Evolutionary conservation across 1,284 basidiomycete species (phyloP).

Genomic region (Ganoderma sinense): DNA sequence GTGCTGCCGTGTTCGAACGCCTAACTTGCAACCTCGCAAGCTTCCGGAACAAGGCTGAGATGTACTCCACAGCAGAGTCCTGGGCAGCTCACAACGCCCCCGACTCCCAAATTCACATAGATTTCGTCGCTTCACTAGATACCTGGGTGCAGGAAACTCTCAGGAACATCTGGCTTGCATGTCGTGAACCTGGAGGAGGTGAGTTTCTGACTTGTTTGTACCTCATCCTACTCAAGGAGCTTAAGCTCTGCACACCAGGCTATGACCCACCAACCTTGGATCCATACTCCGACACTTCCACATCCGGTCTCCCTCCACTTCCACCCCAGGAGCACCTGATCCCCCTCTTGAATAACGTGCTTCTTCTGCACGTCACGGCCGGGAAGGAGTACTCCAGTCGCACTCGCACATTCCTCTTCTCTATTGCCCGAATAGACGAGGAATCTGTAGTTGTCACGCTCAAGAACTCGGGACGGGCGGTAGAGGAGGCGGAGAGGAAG

Average conservation of each 20-base stretch:
- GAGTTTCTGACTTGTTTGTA: neutral
- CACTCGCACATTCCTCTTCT: slow-evolving; percentile 57
- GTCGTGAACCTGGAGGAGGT: slow-evolving; percentile 56
- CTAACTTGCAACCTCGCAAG: slow-evolving; percentile 53
- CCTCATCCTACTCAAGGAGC: neutral
- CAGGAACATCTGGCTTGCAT: slow-evolving; percentile 55
- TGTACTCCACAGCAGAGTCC: slow-evolving; percentile 50
- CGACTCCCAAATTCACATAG: slow-evolving; percentile 35
- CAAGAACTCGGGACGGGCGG: slow-evolving; percentile 55
- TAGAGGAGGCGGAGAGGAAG: slow-evolving; percentile 54
- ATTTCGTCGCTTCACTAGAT: slow-evolving; percentile 48
- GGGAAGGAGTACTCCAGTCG: slow-evolving; percentile 59
- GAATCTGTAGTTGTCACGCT: slow-evolving; percentile 52
- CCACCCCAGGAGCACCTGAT: slow-evolving; percentile 45
- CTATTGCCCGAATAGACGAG: slow-evolving; percentile 54
- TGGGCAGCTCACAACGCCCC: slow-evolving; percentile 37
- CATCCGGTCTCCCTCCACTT: slow-evolving; percentile 48
- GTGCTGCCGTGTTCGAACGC: slow-evolving; percentile 50
- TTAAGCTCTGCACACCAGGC: slow-evolving; percentile 1
- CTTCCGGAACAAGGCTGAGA: slow-evolving; percentile 52
- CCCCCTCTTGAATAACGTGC: slow-evolving; percentile 54
- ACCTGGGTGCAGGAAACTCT: slow-evolving; percentile 56
- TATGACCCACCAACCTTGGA: slow-evolving; percentile 12
- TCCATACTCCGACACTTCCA: slow-evolving; percentile 55
- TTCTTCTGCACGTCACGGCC: slow-evolving; percentile 59